A percentile compares a stretch with the other conserved stretches of the same genome.
Conservation (phyloP, 164 flowering plant species). For the Liriodendron chinense region DNA sequence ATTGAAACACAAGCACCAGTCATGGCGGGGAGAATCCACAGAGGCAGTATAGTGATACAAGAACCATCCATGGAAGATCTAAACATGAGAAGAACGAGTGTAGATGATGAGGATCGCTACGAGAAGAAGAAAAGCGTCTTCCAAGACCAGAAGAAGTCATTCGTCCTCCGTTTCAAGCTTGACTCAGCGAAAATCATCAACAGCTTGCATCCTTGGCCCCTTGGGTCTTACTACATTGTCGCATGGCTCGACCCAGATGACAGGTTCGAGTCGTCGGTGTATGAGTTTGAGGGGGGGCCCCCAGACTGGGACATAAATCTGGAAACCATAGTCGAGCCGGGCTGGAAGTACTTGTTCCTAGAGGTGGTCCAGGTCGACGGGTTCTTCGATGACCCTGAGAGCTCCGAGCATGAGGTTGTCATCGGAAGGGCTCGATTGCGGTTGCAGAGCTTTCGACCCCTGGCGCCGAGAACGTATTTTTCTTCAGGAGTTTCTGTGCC, state of each 20-base stretch:
- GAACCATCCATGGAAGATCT: neutral
- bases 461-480: too few species aligned
- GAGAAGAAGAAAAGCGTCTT: neutral
- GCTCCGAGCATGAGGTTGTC: neutral
- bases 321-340: neutral
- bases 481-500: too few species aligned
- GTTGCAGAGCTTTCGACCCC: neutral
- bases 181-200: neutral
- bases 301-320: neutral
- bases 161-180: neutral
- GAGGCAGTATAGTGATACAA: neutral
- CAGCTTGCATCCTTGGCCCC: neutral
- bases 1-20: neutral
- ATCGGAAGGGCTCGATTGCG: neutral
- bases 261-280: too few species aligned
- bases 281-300: neutral
- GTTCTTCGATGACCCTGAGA: neutral
- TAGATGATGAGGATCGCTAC: neutral
- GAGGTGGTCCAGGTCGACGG: neutral
- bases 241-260: neutral
- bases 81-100: neutral
- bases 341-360: neutral
- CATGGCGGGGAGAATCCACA: neutral
- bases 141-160: neutral
- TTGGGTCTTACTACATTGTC: neutral